Percentiles rank a stretch among this genome's conserved stretches.
Evolutionary conservation across 805 yeast species (phyloP).

Genomic region (Sungouiozyma intestinalis): DNA sequence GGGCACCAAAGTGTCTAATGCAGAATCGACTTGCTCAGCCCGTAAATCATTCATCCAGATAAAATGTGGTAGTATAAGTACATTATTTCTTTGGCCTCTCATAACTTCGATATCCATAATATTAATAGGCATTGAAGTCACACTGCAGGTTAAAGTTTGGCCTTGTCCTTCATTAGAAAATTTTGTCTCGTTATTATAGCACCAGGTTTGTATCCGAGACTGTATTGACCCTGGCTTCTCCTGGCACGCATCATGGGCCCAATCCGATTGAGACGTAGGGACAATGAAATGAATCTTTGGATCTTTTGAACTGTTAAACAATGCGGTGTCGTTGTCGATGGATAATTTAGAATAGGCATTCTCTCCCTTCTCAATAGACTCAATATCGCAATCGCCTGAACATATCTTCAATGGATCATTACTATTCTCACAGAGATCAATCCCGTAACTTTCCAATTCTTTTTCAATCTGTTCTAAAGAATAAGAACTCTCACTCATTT

Average conservation of each 20-base stretch:
- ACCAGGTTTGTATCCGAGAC: conserved; percentile 34
- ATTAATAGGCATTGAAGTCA: conserved; percentile 43
- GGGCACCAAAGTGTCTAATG: conserved; percentile 37
- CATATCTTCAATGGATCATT: not conserved
- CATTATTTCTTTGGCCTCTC: conserved; percentile 41
- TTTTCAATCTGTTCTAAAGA: conserved; percentile 12
- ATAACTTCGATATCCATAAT: conserved; percentile 35
- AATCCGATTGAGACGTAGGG: conserved; percentile 76
- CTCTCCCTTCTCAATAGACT: conserved; percentile 21
- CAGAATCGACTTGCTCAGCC: conserved; percentile 32
- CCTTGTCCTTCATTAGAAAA: conserved; percentile 23
- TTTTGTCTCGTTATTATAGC: conserved; percentile 18
- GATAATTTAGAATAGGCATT: conserved; percentile 16
- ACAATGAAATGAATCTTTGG: conserved; percentile 65
- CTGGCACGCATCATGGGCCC: conserved; percentile 64
- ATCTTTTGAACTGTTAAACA: conserved; percentile 66
- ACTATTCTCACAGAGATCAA: conserved; percentile 15
- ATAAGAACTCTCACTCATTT: not conserved
- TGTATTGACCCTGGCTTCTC: conserved; percentile 38
- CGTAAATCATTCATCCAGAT: conserved; percentile 52
- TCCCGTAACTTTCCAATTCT: conserved; percentile 3
- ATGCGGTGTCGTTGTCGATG: conserved; percentile 29
- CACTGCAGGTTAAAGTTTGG: conserved; percentile 25
- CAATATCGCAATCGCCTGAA: conserved; percentile 18
- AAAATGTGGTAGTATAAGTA: conserved; percentile 64